phyloP scores from a whole-genome alignment of 805 yeast genomes.

The Kockiozyma suomiensis region DNA sequence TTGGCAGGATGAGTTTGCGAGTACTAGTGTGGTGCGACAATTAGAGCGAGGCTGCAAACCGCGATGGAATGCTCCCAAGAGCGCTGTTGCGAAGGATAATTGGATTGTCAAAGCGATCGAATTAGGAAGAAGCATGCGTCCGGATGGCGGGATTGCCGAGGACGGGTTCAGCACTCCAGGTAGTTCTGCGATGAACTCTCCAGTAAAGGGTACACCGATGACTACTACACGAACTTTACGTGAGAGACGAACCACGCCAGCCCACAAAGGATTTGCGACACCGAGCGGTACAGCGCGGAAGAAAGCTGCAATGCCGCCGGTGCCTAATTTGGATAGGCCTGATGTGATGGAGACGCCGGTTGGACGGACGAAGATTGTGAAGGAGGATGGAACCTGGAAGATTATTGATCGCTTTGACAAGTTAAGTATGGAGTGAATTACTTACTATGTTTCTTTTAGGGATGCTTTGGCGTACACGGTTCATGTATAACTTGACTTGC shows the following conservation, averaged over 20 bases:
- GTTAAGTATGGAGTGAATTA: neutral
- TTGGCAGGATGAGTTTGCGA: constrained; percentile 23
- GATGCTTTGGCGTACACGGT: too few relatives aligned
- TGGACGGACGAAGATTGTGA: neutral
- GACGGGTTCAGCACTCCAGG: neutral
- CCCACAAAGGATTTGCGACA: constrained; percentile 3
- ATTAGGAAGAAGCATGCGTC: constrained; percentile 42
- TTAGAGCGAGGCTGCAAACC: constrained; percentile 27
- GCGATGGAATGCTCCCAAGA: constrained; percentile 22
- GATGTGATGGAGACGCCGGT: neutral
- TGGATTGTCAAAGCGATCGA: constrained; percentile 38
- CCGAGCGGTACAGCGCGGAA: constrained; percentile 1
- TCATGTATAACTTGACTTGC: too few relatives aligned
- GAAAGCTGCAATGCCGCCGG: neutral
- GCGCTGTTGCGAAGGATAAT: constrained; percentile 4
- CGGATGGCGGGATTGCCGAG: constrained; percentile 14
- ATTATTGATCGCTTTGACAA: neutral
- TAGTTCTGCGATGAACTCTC: constrained; percentile 4
- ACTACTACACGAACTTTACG: constrained; percentile 8
- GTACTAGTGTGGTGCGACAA: neutral
- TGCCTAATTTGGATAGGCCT: neutral
- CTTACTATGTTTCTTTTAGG: too few relatives aligned
- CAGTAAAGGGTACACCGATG: constrained; percentile 5
- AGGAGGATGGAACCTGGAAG: neutral
- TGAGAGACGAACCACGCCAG: constrained; percentile 16